A percentile compares a stretch with the other conserved stretches of the same genome.
Conservation (phyloP, 2,329 filamentous ascomycete species). For the Botrytis paeoniae region DNA sequence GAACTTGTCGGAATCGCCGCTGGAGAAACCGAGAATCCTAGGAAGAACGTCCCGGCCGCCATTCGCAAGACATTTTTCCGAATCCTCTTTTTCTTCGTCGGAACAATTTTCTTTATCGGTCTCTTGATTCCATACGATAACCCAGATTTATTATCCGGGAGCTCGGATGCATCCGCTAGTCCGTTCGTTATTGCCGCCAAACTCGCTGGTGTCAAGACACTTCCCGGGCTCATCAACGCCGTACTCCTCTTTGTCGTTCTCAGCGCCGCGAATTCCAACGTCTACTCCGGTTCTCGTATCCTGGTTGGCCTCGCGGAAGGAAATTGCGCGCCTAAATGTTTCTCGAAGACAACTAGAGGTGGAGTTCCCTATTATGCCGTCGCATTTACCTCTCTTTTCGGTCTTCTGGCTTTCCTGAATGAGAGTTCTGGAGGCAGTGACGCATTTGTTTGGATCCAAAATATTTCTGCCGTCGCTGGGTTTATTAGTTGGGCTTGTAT, state of each 20-base stretch:
- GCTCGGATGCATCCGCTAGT: conserved; percentile 48
- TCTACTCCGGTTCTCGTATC: conserved; percentile 55
- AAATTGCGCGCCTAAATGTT: conserved; percentile 54
- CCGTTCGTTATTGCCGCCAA: conserved; percentile 62
- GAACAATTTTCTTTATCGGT: conserved; percentile 54
- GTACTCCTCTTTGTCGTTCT: conserved; percentile 58
- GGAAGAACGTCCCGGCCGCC: conserved; percentile 58
- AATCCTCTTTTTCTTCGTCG: conserved; percentile 46
- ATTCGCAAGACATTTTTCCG: conserved; percentile 66
- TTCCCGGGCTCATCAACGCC: conserved; percentile 58
- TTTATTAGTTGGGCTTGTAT: conserved; percentile 71
- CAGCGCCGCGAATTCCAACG: conserved; percentile 56
- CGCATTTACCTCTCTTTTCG: conserved; percentile 53
- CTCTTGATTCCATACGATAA: conserved; percentile 58
- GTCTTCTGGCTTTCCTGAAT: conserved; percentile 66
- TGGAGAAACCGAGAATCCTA: conserved; percentile 62
- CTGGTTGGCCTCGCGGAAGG: conserved; percentile 56
- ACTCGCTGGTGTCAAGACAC: conserved; percentile 52
- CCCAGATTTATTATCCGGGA: conserved; percentile 48
- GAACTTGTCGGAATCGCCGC: conserved; percentile 65
- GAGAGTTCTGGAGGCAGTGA: conserved; percentile 54
- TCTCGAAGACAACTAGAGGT: conserved; percentile 49
- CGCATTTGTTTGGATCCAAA: conserved; percentile 72
- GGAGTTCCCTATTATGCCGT: conserved; percentile 54
- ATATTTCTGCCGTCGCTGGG: conserved; percentile 65